phyloP scores from a whole-genome alignment of 805 yeast species.

The Priceomyces medius region DNA sequence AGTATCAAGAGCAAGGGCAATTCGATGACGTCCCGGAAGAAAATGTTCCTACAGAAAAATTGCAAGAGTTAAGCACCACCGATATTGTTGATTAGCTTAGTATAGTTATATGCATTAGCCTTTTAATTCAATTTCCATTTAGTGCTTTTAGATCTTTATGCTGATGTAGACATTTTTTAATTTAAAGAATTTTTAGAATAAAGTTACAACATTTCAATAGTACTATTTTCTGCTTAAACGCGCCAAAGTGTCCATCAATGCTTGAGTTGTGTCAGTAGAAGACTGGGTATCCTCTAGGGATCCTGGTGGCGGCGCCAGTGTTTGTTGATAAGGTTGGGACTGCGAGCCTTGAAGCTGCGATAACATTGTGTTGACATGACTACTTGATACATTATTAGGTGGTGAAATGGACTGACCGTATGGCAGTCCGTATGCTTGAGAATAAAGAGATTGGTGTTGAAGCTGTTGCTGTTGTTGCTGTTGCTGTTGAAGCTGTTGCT shows the following conservation, averaged over 20 bases:
- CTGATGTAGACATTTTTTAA: background rate
- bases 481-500: conserved; percentile 14
- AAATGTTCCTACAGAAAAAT: conserved; percentile 3
- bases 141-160: background rate
- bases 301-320: background rate
- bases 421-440: conserved; percentile 12
- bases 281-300: conserved; percentile 11
- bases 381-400: conserved; percentile 15
- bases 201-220: background rate
- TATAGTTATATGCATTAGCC: conserved; percentile 1
- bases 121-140: background rate
- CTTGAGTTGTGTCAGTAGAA: conserved; percentile 18
- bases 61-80: conserved; percentile 12
- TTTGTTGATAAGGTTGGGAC: conserved; percentile 3
- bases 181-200: background rate
- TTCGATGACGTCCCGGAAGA: conserved; percentile 11
- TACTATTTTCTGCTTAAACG: conserved; percentile 30
- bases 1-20: conserved; percentile 31
- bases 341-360: conserved; percentile 24
- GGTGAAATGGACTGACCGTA: conserved; percentile 13
- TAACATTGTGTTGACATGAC: conserved; percentile 26
- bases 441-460: conserved; percentile 9
- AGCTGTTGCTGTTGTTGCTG: conserved; percentile 7
- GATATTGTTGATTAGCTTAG: conserved; percentile 22
- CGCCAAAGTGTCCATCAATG: conserved; percentile 38